Conservation (phyloP, 352 stramenopile genomes). For the Globisporangium perplexum region DNA sequence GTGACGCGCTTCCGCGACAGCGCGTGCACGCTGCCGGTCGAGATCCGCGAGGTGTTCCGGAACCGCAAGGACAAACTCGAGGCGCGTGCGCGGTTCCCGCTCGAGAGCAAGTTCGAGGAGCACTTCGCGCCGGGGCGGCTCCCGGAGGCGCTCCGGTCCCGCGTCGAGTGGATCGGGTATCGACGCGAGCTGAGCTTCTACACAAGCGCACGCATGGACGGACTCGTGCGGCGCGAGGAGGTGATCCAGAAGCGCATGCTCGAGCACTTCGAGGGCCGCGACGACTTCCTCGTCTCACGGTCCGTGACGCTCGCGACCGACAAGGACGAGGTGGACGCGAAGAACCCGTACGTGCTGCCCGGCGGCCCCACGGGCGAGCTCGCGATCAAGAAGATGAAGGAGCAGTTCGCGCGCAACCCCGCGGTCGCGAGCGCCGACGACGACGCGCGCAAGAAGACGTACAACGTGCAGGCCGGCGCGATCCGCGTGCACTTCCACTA, state of each 20-base stretch:
- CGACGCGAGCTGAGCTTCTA: constrained; percentile 90
- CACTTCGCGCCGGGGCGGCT: constrained; percentile 65
- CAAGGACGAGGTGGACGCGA: constrained; percentile 70
- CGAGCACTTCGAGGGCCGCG: constrained; percentile 81
- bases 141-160: constrained; percentile 67
- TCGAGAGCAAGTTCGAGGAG: constrained; percentile 87
- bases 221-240: constrained; percentile 81
- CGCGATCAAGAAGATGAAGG: constrained; percentile 91
- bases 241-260: constrained; percentile 84
- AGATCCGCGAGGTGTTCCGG: constrained; percentile 90
- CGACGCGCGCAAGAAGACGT: constrained; percentile 88
- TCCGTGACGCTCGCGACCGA: constrained; percentile 73
- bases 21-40: constrained; percentile 68
- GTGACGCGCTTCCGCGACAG: constrained; percentile 84
- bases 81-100: constrained; percentile 61
- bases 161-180: constrained; percentile 85
- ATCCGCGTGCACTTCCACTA: constrained; percentile 91
- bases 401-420: constrained; percentile 84
- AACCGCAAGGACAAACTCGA: constrained; percentile 90
- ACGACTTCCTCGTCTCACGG: constrained; percentile 83
- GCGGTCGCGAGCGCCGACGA: constrained; percentile 46
- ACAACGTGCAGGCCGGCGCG: constrained; percentile 87
- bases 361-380: constrained; percentile 67
- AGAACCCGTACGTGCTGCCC: constrained; percentile 76
- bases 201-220: constrained; percentile 84